Percentiles rank a stretch among this genome's conserved stretches.
Conservation (phyloP, 257 asterid species). For the Primulina tabacum region DNA sequence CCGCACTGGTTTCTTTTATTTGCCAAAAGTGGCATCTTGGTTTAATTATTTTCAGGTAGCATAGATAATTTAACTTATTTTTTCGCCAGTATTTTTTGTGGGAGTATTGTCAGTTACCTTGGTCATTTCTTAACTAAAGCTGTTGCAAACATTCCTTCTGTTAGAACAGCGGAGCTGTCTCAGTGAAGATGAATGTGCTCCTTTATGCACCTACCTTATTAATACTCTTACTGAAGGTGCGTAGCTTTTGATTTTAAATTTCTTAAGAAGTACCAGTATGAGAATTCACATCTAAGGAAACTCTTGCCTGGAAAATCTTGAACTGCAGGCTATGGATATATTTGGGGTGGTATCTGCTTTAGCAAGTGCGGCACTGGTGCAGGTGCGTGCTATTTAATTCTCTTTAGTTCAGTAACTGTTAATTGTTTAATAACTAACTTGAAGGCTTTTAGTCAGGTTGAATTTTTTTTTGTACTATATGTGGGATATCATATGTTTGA, state of each 20-base stretch:
- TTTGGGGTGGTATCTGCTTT: constrained; percentile 85
- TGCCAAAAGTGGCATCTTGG: constrained; percentile 93
- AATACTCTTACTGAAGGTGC: constrained; percentile 82
- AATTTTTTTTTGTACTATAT: no score
- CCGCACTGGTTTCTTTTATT: constrained; percentile 66
- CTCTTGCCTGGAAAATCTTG: constrained; percentile 25
- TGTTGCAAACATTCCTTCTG: constrained; percentile 43
- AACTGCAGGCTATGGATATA: constrained; percentile 78
- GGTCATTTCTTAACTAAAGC: constrained; percentile 38
- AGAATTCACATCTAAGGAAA: constrained; percentile 8
- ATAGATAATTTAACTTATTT: constrained; percentile 9
- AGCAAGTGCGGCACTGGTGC: constrained; percentile 89
- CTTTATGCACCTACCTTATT: constrained; percentile 79
- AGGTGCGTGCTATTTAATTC: constrained; percentile 52
- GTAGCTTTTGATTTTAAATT: constrained; percentile 14
- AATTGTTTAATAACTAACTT: constrained; percentile 1
- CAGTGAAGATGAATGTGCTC: constrained; percentile 93
- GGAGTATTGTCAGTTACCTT: constrained; percentile 18
- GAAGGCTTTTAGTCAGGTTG: neutral
- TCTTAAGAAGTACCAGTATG: constrained; percentile 5
- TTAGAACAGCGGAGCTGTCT: constrained; percentile 90
- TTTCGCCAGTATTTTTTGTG: constrained; percentile 10
- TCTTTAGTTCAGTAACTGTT: constrained; percentile 11
- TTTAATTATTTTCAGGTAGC: constrained; percentile 83
- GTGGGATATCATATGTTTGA: neutral